These are phyloP conservation scores for Candida awuae DNA, from an alignment of 805 yeast genomes.

Conservation along the genomic window DNA sequence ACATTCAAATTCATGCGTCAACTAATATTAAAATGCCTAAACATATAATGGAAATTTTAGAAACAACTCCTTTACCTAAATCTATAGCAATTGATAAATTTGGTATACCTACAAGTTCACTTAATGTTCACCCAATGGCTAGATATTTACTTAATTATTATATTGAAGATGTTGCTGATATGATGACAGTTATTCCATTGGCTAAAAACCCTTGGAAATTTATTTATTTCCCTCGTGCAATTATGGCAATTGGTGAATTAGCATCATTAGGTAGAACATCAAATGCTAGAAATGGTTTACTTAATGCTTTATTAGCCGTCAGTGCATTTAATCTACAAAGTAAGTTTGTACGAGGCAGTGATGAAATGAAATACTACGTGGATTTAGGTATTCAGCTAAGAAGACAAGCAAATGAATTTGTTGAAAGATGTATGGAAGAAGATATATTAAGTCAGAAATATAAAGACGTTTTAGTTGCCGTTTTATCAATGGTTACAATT, in stretches of 20 bases:
- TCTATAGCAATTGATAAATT: slow-evolving; percentile 33
- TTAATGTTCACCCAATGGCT: slow-evolving; percentile 61
- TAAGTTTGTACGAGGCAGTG: slow-evolving; percentile 58
- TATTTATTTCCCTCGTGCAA: slow-evolving; percentile 76
- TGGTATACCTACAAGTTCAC: slow-evolving; percentile 52
- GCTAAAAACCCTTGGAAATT: slow-evolving; percentile 84
- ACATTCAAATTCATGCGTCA: slow-evolving; percentile 27
- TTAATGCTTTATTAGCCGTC: slow-evolving; percentile 74
- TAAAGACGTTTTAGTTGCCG: slow-evolving; percentile 76
- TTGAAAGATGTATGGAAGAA: slow-evolving; percentile 48
- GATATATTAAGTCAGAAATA: slow-evolving; percentile 56
- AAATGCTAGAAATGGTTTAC: slow-evolving; percentile 64
- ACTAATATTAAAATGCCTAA: slow-evolving; percentile 40
- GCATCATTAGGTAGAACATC: slow-evolving; percentile 67
- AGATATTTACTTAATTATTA: slow-evolving; percentile 67
- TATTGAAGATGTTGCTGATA: slow-evolving; percentile 68
- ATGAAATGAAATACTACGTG: slow-evolving; percentile 59
- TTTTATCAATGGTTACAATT: slow-evolving; percentile 77
- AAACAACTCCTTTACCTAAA: slow-evolving; percentile 35
- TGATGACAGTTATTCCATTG: slow-evolving; percentile 54
- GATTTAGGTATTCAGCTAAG: slow-evolving; percentile 68
- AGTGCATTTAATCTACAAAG: slow-evolving; percentile 75
- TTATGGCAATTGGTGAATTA: slow-evolving; percentile 74
- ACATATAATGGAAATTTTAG: slow-evolving; percentile 44
- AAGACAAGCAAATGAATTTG: slow-evolving; percentile 63